phyloP scores from a whole-genome alignment of 139 green algal genomes.

The Chlorella sorokiniana region DNA sequence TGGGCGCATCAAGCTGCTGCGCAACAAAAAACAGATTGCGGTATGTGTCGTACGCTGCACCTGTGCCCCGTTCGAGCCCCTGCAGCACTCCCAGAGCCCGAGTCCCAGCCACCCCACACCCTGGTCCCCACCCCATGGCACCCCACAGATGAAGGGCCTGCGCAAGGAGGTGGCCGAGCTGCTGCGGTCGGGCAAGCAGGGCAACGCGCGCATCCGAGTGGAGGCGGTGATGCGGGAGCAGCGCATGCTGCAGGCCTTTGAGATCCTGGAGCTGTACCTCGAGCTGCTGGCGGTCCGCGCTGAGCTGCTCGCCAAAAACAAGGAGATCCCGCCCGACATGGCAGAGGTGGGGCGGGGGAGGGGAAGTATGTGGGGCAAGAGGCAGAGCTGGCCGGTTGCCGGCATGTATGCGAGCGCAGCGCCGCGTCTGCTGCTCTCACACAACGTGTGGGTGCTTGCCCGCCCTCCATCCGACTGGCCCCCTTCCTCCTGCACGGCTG shows the following conservation, averaged over 20 bases:
- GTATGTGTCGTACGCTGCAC: not conserved
- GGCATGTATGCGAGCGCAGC: slow-evolving; percentile 25
- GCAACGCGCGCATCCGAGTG: slow-evolving; percentile 85
- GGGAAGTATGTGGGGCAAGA: not conserved
- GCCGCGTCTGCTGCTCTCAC: slow-evolving; percentile 37
- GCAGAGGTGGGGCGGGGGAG: slow-evolving; percentile 46
- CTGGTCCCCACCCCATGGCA: not conserved
- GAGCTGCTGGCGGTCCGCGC: slow-evolving; percentile 85
- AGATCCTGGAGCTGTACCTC: slow-evolving; percentile 91
- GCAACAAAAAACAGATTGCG: slow-evolving; percentile 72
- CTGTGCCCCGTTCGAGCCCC: not conserved
- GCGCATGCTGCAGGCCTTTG: slow-evolving; percentile 70
- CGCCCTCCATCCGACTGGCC: not conserved
- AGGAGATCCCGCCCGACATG: slow-evolving; percentile 79
- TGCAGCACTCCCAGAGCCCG: not conserved
- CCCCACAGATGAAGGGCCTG: slow-evolving; percentile 65
- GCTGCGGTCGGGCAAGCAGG: slow-evolving; percentile 70
- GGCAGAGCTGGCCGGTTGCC: not conserved
- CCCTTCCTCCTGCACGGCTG: not conserved
- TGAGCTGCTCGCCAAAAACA: slow-evolving; percentile 76
- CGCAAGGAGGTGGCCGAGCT: slow-evolving; percentile 79
- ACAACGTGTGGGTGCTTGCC: not conserved
- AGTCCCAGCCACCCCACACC: not conserved
- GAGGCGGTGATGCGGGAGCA: slow-evolving; percentile 87
- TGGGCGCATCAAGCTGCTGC: slow-evolving; percentile 74